Conservation (phyloP, 2,329 filamentous ascomycete species). For the Aspergillus fijiensis region DNA sequence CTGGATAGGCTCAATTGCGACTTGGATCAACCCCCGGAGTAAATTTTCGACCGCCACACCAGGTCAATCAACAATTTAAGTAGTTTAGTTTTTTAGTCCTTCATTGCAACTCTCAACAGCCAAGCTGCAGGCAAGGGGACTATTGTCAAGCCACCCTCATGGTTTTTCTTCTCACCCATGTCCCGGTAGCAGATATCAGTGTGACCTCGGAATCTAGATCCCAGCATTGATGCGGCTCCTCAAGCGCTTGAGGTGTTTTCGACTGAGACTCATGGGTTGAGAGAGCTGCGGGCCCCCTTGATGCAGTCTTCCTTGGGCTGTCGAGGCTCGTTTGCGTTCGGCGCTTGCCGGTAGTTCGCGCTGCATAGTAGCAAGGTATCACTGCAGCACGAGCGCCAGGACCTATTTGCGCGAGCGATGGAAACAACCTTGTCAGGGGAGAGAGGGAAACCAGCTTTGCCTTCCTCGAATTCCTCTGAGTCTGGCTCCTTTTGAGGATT, state of each 20-base stretch:
- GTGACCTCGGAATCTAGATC: conserved; percentile 4
- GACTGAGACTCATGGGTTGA: too few species aligned
- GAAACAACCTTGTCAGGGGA: background rate
- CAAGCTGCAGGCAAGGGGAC: conserved; percentile 3
- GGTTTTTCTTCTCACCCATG: background rate
- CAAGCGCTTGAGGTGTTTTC: background rate
- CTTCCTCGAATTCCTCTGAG: conserved; percentile 1
- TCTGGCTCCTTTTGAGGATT: background rate
- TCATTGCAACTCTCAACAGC: background rate
- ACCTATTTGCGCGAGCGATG: background rate
- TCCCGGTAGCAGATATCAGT: background rate
- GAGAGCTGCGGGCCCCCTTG: background rate
- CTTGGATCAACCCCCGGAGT: background rate
- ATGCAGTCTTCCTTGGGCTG: background rate
- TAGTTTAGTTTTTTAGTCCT: background rate
- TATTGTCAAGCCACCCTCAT: background rate
- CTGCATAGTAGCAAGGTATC: conserved; percentile 2
- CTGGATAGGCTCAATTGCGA: background rate
- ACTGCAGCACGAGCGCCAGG: background rate
- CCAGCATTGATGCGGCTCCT: background rate
- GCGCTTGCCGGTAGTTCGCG: background rate
- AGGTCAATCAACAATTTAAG: background rate
- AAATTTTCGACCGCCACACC: background rate
- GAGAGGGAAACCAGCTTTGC: background rate
- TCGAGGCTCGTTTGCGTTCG: background rate